Evolutionary conservation across 192 early-diverging fungal species (phyloP).

Genomic region (Allomyces macrogynus): DNA sequence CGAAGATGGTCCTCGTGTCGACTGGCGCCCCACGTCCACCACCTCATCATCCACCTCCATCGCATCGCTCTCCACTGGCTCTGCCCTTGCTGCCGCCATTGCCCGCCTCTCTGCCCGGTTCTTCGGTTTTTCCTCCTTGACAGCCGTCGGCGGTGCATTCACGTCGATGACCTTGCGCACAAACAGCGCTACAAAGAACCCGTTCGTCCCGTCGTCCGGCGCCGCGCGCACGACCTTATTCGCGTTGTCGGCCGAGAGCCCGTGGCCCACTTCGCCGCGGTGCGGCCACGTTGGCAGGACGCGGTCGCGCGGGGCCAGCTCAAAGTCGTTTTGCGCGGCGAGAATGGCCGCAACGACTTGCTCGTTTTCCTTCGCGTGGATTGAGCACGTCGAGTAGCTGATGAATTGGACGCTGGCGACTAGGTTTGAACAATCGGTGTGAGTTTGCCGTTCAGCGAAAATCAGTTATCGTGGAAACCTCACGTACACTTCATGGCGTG

Average conservation of each 20-base stretch:
- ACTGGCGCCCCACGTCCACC: no score
- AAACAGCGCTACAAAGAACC: slow-evolving; percentile 95
- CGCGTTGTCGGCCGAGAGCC: slow-evolving; percentile 25
- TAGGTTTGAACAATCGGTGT: slow-evolving; percentile 1
- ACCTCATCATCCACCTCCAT: no score
- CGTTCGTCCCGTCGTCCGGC: slow-evolving; percentile 65
- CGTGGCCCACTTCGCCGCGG: slow-evolving; percentile 32
- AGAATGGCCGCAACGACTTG: slow-evolving; percentile 65
- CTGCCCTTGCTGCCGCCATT: no score
- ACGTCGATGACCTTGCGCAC: slow-evolving; percentile 25
- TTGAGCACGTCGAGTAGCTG: slow-evolving; percentile 92
- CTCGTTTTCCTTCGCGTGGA: slow-evolving; percentile 82
- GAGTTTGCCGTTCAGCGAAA: not conserved
- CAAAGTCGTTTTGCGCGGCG: slow-evolving; percentile 27
- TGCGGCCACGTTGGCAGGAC: slow-evolving; percentile 62
- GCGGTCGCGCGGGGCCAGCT: slow-evolving; percentile 23
- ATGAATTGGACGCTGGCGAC: slow-evolving; percentile 64
- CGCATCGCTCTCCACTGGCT: no score
- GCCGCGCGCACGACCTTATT: slow-evolving; percentile 48
- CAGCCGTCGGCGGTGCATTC: no score
- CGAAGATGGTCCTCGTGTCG: no score
- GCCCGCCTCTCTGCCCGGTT: no score
- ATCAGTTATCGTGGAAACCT: slow-evolving; percentile 5
- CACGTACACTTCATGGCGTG: slow-evolving; percentile 59
- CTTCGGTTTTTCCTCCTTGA: no score